Percentiles rank a stretch among this genome's conserved stretches.
Evolutionary conservation across 1,284 basidiomycete genomes (phyloP).

Genomic region (Amylostereum chailletii): DNA sequence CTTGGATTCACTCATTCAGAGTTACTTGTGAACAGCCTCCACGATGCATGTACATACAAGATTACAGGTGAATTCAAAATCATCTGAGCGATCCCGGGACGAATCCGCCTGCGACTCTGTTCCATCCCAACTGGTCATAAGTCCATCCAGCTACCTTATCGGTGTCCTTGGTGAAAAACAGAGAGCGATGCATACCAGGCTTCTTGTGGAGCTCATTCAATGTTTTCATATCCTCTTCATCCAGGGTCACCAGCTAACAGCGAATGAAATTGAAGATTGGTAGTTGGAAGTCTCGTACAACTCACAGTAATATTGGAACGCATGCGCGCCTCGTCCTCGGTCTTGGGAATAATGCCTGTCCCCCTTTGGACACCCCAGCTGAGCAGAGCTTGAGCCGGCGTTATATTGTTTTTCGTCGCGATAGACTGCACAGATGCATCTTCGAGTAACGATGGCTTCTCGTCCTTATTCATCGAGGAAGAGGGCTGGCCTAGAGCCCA

Average conservation of each 20-base stretch:
- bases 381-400: too few species aligned
- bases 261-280: neutral
- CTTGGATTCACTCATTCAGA: too few species aligned
- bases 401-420: too few species aligned
- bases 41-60: too few species aligned
- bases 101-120: neutral
- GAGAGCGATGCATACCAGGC: conserved; percentile 4
- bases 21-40: too few species aligned
- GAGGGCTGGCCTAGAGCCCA: too few species aligned
- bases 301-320: conserved; percentile 30
- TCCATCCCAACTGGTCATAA: neutral
- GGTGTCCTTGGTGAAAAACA: neutral
- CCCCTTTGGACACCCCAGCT: conserved; percentile 23
- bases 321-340: conserved; percentile 28
- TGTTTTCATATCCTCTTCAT: conserved; percentile 17
- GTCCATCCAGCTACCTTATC: neutral
- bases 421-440: too few species aligned
- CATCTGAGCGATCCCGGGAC: too few species aligned
- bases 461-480: too few species aligned
- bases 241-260: conserved; percentile 21
- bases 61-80: too few species aligned
- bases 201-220: conserved; percentile 5
- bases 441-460: conserved; percentile 2
- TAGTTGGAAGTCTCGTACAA: neutral
- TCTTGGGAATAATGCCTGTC: conserved; percentile 28